Base-by-base conservation (phyloP, 1,139 yeast genomes). In the Geotrichum fermentans region DNA sequence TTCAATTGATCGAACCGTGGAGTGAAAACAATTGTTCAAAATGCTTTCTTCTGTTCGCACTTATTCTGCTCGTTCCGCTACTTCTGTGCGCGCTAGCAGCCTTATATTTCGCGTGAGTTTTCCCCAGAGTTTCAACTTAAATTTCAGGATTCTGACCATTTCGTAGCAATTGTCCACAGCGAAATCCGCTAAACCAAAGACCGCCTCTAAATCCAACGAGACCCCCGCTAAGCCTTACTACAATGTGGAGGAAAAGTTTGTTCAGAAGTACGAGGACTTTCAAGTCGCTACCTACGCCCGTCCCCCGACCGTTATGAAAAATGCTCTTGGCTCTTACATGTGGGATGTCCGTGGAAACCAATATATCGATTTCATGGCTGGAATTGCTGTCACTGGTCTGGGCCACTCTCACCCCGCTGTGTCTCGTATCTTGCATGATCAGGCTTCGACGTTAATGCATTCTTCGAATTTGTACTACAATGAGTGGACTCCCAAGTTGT, bases 381-480 rank as follows among this genome's bases (percentile, higher is more conserved):
- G 98, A 45, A 89, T 92, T 58, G 97, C 98, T 0, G 98, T 92
- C 14, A 90, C 96, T n/a, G 82, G 86, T 1, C 72, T 92, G 55
- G 98, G 98, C 2, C 98, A 92, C 66, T 73, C 89, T 29, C 77
- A 92, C 61, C 80, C 82, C 4, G 82, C 80, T 55, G 75, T 92
- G 36, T 76, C 95, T 4, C 71, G 82, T 51, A 78, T 92, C 54
- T 66, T 89, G 53, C 67, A 71, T 50, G 83, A 83, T 42, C 98
- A 92, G 68, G 79, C 92, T 1, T 66, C 69, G 35, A 80, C 83
- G 11, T 72, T 92, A 56, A 73, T 89, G 51, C 98, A 92, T 63
- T 78, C 89, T 54, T 86, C 96, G 4, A 92, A 92, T 62, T 72
- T 92, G 56, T 90, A 81, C 70, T 83, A 86, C 66, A 90, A 90